Evolutionary conservation across 2,329 filamentous ascomycete genomes (phyloP), one percentile per base, ranked within the genome.

Genomic region (Colletotrichum australisinense): DNA sequence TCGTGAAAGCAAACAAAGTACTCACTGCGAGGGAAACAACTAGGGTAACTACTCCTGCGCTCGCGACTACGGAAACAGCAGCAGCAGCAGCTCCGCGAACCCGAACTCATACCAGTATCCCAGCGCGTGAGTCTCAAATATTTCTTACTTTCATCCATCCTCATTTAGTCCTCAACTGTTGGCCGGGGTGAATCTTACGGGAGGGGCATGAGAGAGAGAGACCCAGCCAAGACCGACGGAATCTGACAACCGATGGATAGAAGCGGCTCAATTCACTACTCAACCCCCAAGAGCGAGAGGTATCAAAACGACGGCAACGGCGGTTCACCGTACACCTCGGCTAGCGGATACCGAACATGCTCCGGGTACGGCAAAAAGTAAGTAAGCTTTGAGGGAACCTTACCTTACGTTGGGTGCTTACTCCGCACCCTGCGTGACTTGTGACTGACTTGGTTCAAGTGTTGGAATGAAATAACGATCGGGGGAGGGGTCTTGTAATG

Each of bases 231-330:
- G 38, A 42, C 38, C 16, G 38, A 42, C n/a, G n/a, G n/a, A 19
- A 5, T 28, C 11, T 22, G 32, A 7, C 2, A 32, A 26, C n/a
- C 55, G 58, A 66, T 38, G 73, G 4, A 46, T 38, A 89, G 87
- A 26, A 79, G 93, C 77, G 91, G 91, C 35, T 93, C 91, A 2
- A 94, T 94, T 85, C 93, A 94, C 83, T 94, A 94, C 83, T 89
- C 88, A 79, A 94, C 93, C 82, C 82, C 90, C 57, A 69, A 26
- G 75, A 90, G 91, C 14, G 92, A 89, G 78, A 92, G 88, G 46
- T 94, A 94, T 83, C 84, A 93, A 86, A 92, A 93, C 81, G 82
- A 86, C 76, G 90, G 91, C 59, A 80, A 80, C 19, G 92, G 92
- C 8, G 78, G 82, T 58, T 88, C 89, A 28, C 90, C 82, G 16